Percentiles rank a stretch among this genome's conserved stretches.
phyloP scores from a whole-genome alignment of 163 green algal species.

The Chlorella variabilis region DNA sequence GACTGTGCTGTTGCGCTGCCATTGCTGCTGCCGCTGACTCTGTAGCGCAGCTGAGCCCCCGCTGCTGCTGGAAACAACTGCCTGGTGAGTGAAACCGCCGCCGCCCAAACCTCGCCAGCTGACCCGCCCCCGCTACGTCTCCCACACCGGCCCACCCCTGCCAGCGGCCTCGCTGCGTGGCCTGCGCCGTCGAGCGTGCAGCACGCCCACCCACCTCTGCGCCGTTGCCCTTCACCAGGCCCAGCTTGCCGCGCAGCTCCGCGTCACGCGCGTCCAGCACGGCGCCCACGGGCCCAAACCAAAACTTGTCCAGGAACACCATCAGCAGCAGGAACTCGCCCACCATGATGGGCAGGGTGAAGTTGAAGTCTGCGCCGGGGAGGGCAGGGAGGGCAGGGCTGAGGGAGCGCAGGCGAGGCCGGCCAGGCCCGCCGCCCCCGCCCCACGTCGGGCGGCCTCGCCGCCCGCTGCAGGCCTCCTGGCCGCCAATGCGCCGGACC shows the following conservation, averaged over 20 bases:
- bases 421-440: background rate
- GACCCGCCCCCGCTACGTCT: too few species aligned
- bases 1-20: too few species aligned
- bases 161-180: too few species aligned
- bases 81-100: too few species aligned
- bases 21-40: too few species aligned
- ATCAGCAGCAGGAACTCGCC: slow-evolving; percentile 80
- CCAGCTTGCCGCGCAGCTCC: slow-evolving; percentile 88
- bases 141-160: too few species aligned
- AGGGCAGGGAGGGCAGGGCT: too few species aligned
- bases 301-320: slow-evolving; percentile 98
- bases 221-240: slow-evolving; percentile 87
- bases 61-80: too few species aligned
- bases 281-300: slow-evolving; percentile 93
- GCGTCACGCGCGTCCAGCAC: slow-evolving; percentile 95
- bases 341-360: slow-evolving; percentile 90
- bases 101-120: too few species aligned
- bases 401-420: background rate
- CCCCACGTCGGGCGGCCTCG: too few species aligned
- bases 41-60: too few species aligned
- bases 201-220: slow-evolving; percentile 76
- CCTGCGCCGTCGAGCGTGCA: too few species aligned
- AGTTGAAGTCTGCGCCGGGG: slow-evolving; percentile 89
- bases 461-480: background rate
- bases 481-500: background rate